These are phyloP conservation scores for Echinosophora koreensis DNA, from an alignment of 306 rosid genomes.

Conservation along the genomic window DNA sequence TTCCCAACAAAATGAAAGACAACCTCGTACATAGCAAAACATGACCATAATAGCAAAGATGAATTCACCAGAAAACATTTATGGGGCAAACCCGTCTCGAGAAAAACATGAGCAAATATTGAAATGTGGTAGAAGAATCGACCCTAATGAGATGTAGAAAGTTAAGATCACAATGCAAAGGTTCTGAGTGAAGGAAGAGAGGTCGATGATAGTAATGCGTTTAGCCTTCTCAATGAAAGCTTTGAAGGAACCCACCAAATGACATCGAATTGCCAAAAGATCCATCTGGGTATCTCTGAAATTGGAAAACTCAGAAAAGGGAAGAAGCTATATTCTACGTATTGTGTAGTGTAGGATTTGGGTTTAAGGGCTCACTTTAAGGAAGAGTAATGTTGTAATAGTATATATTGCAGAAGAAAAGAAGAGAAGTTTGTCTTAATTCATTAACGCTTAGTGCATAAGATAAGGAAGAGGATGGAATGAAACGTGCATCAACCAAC, in stretches of 20 bases:
- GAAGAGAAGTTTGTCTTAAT: background rate
- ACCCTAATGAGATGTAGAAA: slow-evolving; percentile 91
- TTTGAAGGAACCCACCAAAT: slow-evolving; percentile 54
- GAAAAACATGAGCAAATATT: background rate
- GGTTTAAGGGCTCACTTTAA: too few species aligned
- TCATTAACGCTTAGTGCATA: slow-evolving; percentile 53
- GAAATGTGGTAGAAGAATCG: slow-evolving; percentile 17
- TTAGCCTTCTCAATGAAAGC: slow-evolving; percentile 64
- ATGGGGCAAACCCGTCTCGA: background rate
- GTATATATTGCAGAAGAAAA: background rate
- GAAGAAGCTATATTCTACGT: background rate
- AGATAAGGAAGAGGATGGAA: slow-evolving; percentile 43
- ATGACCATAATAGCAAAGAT: background rate
- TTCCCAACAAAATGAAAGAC: slow-evolving; percentile 12
- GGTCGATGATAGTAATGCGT: slow-evolving; percentile 55
- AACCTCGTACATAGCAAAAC: background rate
- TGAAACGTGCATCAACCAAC: slow-evolving; percentile 70
- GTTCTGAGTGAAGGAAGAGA: slow-evolving; percentile 75
- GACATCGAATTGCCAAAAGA: too few species aligned
- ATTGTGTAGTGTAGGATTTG: too few species aligned
- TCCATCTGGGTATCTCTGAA: slow-evolving; percentile 60
- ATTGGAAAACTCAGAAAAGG: slow-evolving; percentile 6
- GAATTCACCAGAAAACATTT: slow-evolving; percentile 1
- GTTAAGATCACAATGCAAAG: slow-evolving; percentile 87
- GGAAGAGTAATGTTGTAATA: background rate